Base-by-base conservation (phyloP, 2,329 filamentous ascomycete species). In the Arthroderma sp. region DNA sequence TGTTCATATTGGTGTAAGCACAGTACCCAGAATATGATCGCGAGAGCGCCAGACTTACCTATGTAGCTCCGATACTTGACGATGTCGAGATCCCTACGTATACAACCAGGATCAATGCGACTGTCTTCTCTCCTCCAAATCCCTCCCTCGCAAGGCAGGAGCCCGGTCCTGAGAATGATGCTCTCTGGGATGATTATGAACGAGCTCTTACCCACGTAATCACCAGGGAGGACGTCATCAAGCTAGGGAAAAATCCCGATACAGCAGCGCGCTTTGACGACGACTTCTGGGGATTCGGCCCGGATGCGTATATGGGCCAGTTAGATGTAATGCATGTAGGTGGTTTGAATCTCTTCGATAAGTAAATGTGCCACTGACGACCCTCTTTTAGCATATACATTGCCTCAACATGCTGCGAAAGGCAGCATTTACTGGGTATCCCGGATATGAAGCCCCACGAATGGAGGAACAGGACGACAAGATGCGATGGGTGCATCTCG, bases 241-340 rank as follows among this genome's bases (percentile, higher is more conserved):
- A 42, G 1, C 48, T 61, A 3, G 59, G 57, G 5, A 61, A 61
- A 40, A 57, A 64, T 40, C 60, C 61, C 0, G 56, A 54, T 5
- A 47, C 36, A 27, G 44, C 46, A 10, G 49, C 46, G 22, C 44
- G 45, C 6, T 45, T 47, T 6, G 46, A 45, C 7, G 54, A 59
- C n/a, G 43, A 48, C 5, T 49, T 50, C 22, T 61, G 57, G 50
- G 56, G 54, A 9, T 47, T 58, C 36, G 62, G 60, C 1, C 28
- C 47, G 11, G 56, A 62, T 30, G 58, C 55, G 3, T 63, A 62
- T 46, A 55, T 61, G 41, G 60, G 52, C 2, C 51, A 57, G 38
- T 45, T 66, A 1, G 63, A 68, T 48, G 56, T 62, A 3, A 64
- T 64, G 45, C 63, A 66, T 43, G 58, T 64, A 42, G 10, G 38